These are phyloP conservation scores for Backusella psychrophila DNA, from an alignment of 192 early-diverging fungal genomes.

Conservation along the genomic window DNA sequence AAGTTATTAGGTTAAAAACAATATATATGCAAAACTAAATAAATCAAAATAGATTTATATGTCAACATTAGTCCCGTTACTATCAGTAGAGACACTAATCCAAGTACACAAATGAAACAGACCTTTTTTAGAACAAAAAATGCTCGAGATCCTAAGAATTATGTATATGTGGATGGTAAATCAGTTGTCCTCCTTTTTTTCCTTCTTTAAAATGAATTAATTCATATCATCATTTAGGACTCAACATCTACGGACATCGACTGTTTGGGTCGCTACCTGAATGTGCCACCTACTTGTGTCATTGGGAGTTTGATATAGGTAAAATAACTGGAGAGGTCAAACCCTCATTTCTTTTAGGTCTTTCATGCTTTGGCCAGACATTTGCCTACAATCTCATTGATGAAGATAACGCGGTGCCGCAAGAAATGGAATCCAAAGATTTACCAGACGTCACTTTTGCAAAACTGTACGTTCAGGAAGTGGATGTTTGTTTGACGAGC, in stretches of 20 bases:
- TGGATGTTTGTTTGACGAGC: constrained; percentile 63
- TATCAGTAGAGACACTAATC: constrained; percentile 40
- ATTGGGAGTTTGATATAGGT: constrained; percentile 65
- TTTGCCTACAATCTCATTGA: constrained; percentile 67
- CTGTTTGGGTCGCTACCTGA: constrained; percentile 70
- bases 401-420: constrained; percentile 62
- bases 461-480: constrained; percentile 48
- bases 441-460: constrained; percentile 64
- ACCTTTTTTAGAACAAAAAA: constrained; percentile 27
- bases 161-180: constrained; percentile 54
- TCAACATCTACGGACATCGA: constrained; percentile 59
- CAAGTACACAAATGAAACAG: constrained; percentile 21
- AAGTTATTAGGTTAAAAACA: background rate
- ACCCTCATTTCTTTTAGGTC: constrained; percentile 55
- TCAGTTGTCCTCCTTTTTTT: background rate
- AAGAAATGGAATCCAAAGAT: constrained; percentile 31
- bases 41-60: constrained; percentile 45
- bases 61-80: constrained; percentile 57
- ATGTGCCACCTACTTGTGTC: constrained; percentile 61
- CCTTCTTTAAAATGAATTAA: background rate
- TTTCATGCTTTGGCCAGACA: constrained; percentile 48
- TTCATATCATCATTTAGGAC: constrained; percentile 28
- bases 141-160: constrained; percentile 40
- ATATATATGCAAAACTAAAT: background rate
- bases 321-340: constrained; percentile 64